Conservation (phyloP, 2,329 filamentous ascomycete species). For the Setomelanomma holmii region DNA sequence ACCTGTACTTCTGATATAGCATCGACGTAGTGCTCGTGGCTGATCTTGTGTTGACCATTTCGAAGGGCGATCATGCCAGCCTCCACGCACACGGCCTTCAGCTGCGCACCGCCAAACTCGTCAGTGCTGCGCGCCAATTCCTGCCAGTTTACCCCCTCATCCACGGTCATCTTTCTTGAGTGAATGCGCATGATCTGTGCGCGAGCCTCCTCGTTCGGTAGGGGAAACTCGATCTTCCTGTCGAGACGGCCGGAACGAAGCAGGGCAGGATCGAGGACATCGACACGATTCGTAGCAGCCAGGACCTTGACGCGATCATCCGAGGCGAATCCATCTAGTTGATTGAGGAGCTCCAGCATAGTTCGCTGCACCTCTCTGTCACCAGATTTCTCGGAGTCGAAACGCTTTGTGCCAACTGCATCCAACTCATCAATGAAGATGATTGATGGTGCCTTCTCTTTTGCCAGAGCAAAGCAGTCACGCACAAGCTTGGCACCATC, state of each 20-base stretch:
- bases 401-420: constrained; percentile 97
- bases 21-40: constrained; percentile 98
- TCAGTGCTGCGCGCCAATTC: constrained; percentile 96
- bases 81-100: constrained; percentile 98
- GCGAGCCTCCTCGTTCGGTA: constrained; percentile 96
- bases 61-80: constrained; percentile 98
- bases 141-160: constrained; percentile 91
- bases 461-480: constrained; percentile 95
- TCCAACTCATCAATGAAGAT: constrained; percentile 99
- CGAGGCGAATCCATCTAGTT: constrained; percentile 96
- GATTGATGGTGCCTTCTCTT: constrained; percentile 98
- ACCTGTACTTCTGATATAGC: constrained; percentile 93
- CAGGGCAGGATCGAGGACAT: constrained; percentile 90
- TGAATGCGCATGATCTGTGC: constrained; percentile 98
- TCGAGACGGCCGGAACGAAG: constrained; percentile 91
- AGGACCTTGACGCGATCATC: constrained; percentile 97
- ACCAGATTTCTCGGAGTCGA: constrained; percentile 97
- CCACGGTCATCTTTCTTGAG: constrained; percentile 97
- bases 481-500: constrained; percentile 97
- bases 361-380: constrained; percentile 98
- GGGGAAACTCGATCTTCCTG: constrained; percentile 96
- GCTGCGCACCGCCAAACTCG: constrained; percentile 95
- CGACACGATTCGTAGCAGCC: constrained; percentile 91
- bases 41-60: constrained; percentile 94
- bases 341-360: constrained; percentile 98